Evolutionary conservation across 192 early-diverging fungal genomes (phyloP).

Genomic region (Coemansia brasiliensis): DNA sequence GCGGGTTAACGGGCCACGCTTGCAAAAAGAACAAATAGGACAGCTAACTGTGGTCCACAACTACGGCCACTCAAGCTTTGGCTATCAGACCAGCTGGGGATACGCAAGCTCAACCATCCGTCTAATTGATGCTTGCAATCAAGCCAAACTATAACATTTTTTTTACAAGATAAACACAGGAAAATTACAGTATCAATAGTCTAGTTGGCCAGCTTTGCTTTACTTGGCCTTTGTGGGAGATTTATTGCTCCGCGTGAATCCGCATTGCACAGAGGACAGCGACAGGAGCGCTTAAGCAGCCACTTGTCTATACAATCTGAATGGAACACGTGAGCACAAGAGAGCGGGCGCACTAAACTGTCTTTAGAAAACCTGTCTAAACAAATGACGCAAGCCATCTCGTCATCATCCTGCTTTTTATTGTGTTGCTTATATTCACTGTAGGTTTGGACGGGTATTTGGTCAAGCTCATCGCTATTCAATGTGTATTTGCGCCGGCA

Average conservation of each 20-base stretch:
- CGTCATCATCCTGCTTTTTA: conserved; percentile 1
- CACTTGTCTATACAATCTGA: conserved; percentile 39
- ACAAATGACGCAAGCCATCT: conserved; percentile 28
- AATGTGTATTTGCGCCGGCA: background rate
- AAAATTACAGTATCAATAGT: conserved; percentile 1
- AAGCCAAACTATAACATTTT: background rate
- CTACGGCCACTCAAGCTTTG: conserved; percentile 29
- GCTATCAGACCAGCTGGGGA: conserved; percentile 64
- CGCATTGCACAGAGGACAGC: conserved; percentile 44
- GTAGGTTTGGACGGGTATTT: background rate
- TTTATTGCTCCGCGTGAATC: conserved; percentile 15
- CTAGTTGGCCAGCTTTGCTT: conserved; percentile 21
- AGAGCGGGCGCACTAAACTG: conserved; percentile 26
- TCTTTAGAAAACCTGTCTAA: conserved; percentile 21
- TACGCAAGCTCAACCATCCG: conserved; percentile 51
- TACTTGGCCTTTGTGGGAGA: conserved; percentile 24
- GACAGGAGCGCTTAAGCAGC: conserved; percentile 41
- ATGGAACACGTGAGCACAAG: conserved; percentile 42
- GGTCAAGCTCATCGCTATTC: background rate
- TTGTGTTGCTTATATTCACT: background rate
- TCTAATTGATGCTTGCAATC: background rate
- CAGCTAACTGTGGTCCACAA: conserved; percentile 3
- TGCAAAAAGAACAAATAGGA: no score
- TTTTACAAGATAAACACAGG: background rate
- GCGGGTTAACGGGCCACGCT: no score